phyloP scores from a whole-genome alignment of 306 rosid species.

The Adenanthera pavonina region DNA sequence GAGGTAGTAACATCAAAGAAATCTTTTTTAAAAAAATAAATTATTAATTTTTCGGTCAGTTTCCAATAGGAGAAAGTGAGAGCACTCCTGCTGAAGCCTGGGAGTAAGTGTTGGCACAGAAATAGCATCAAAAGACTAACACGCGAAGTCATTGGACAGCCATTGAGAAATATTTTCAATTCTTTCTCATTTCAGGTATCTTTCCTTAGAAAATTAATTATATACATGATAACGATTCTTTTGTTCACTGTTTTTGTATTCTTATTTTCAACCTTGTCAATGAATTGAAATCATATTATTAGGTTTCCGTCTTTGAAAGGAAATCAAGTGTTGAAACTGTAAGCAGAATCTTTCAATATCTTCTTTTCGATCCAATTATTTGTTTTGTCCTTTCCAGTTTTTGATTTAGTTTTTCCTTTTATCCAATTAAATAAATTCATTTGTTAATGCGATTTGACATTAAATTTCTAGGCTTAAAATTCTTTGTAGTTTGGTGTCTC shows the following conservation, averaged over 20 bases:
- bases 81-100: background rate
- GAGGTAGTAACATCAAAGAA: no score
- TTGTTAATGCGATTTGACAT: background rate
- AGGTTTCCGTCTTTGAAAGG: background rate
- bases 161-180: background rate
- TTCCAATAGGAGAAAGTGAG: no score
- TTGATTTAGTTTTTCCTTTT: background rate
- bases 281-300: background rate
- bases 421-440: no score
- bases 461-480: background rate
- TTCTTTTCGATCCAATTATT: background rate
- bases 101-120: slow-evolving; percentile 7
- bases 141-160: background rate
- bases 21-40: no score
- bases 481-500: background rate
- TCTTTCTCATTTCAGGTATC: background rate
- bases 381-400: background rate
- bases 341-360: slow-evolving; percentile 12
- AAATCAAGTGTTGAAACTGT: no score
- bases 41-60: no score
- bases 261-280: background rate
- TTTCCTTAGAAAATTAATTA: background rate
- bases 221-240: background rate
- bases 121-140: slow-evolving; percentile 13
- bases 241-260: background rate